Conservation (phyloP, 176 grass and related monocot genomes). For the Chrysopogon serrulatus region DNA sequence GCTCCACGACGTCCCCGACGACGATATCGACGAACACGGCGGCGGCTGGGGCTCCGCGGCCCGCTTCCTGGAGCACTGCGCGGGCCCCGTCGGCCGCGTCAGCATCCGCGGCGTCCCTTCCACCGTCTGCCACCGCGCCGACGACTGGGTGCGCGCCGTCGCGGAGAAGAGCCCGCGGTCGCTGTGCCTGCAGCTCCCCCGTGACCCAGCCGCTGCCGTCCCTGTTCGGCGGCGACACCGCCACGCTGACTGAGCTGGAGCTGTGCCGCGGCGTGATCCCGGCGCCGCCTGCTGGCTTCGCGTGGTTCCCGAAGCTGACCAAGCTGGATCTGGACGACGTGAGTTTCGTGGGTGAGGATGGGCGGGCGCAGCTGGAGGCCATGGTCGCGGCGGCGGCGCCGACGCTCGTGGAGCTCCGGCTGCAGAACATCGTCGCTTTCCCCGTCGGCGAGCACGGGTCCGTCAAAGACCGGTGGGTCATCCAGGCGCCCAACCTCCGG, state of each 20-base stretch:
- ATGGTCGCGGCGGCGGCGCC: background rate
- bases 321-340: background rate
- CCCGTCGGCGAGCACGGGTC: accelerated
- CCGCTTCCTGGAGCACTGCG: background rate
- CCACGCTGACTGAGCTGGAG: background rate
- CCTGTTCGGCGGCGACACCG: background rate
- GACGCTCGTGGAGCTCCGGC: background rate
- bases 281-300: background rate
- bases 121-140: background rate
- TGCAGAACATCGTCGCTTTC: background rate
- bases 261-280: background rate
- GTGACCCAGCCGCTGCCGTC: background rate
- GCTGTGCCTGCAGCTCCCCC: background rate
- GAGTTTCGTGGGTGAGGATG: accelerated
- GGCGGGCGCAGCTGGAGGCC: background rate
- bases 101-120: background rate
- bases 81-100: background rate
- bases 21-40: no score
- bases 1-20: background rate
- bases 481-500: background rate
- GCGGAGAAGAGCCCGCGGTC: background rate
- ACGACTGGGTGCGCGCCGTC: background rate
- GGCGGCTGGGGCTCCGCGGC: background rate
- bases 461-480: background rate
- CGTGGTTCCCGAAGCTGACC: background rate